These are phyloP conservation scores for Vaccinium macrocarpon DNA, from an alignment of 148 eudicot genomes.

Conservation along the genomic window DNA sequence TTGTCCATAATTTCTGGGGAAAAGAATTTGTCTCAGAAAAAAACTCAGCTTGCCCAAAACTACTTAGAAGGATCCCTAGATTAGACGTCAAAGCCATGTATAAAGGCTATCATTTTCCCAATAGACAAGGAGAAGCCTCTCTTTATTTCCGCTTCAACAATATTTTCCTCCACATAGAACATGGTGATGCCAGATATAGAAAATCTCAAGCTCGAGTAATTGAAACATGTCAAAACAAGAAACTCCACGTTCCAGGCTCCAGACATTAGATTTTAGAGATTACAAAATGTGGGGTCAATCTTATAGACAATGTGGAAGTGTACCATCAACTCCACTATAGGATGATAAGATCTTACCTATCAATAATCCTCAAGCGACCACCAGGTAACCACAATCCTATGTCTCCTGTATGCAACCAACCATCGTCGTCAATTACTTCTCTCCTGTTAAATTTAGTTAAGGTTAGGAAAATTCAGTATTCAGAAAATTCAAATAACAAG, in stretches of 20 bases:
- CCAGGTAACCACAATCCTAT: slow-evolving; percentile 84
- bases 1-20: background rate
- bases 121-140: background rate
- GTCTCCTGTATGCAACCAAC: slow-evolving; percentile 98
- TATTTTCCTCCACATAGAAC: background rate
- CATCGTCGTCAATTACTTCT: slow-evolving; percentile 85
- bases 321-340: background rate
- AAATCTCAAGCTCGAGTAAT: background rate
- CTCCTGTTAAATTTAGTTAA: slow-evolving; percentile 43
- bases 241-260: background rate
- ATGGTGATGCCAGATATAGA: background rate
- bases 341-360: slow-evolving; percentile 40
- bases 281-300: background rate
- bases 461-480: background rate
- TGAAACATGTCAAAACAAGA: background rate
- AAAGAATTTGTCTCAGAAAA: background rate
- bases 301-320: no score
- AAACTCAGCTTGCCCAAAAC: background rate
- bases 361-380: slow-evolving; percentile 91
- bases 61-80: background rate
- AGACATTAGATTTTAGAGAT: background rate
- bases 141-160: background rate
- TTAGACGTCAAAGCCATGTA: background rate
- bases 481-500: background rate
- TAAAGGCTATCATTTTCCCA: background rate